phyloP scores from a whole-genome alignment of 495 filamentous ascomycete genomes.

The Aspergillus indologenus region DNA sequence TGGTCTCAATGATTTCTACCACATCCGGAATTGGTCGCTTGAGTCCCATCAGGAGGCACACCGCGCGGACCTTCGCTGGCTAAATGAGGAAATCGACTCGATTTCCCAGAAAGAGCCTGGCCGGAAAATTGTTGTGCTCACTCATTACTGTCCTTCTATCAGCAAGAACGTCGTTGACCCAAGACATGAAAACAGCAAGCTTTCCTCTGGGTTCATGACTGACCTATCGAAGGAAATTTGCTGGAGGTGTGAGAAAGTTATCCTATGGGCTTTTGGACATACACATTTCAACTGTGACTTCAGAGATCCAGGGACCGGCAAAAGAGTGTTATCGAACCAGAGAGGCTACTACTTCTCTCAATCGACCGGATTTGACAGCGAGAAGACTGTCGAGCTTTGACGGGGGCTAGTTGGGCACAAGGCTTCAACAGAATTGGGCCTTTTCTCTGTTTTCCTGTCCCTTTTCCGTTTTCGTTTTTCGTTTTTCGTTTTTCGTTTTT shows the following conservation, averaged over 20 bases:
- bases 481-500: too few relatives aligned
- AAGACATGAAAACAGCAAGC: slow-evolving; percentile 29
- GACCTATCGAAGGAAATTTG: slow-evolving; percentile 43
- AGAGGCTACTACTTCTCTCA: slow-evolving; percentile 32
- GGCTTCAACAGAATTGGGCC: too few relatives aligned
- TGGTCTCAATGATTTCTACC: slow-evolving; percentile 42
- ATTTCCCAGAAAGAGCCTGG: slow-evolving; percentile 22
- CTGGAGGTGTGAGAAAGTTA: slow-evolving; percentile 37
- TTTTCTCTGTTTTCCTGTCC: too few relatives aligned
- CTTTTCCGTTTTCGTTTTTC: too few relatives aligned
- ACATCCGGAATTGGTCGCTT: slow-evolving; percentile 39
- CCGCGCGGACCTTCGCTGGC: slow-evolving; percentile 38
- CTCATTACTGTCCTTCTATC: slow-evolving; percentile 44
- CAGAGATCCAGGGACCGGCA: slow-evolving; percentile 18
- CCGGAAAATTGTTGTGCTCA: slow-evolving; percentile 38
- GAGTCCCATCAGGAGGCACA: slow-evolving; percentile 35
- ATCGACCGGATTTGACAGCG: slow-evolving; percentile 22
- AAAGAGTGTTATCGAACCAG: slow-evolving; percentile 30
- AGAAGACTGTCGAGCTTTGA: slow-evolving; percentile 11
- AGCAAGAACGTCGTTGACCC: slow-evolving; percentile 31
- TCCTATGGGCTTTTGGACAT: slow-evolving; percentile 51
- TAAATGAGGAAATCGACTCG: slow-evolving; percentile 36
- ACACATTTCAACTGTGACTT: slow-evolving; percentile 54
- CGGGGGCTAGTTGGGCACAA: too few relatives aligned
- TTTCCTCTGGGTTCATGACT: slow-evolving; percentile 40